Evolutionary conservation across 2,329 filamentous ascomycete species (phyloP).

Genomic region (Fusarium sp.): DNA sequence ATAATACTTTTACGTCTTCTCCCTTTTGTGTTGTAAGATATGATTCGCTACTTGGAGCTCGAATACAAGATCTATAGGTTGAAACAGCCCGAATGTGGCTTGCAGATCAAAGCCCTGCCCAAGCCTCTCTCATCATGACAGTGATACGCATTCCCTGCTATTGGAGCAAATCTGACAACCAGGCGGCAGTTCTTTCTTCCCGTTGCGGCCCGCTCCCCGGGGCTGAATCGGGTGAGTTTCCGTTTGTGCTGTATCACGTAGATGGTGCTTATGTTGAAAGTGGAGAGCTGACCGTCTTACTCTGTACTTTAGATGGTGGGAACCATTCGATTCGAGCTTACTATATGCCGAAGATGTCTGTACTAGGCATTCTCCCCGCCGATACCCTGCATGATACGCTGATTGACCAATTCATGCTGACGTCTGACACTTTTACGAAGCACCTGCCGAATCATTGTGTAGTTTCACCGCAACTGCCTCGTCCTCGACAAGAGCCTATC

Average conservation of each 20-base stretch:
- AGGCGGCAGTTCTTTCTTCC: constrained; percentile 27
- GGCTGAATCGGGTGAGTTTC: constrained; percentile 22
- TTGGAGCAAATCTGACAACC: constrained; percentile 13
- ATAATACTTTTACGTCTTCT: constrained; percentile 34
- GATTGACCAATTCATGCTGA: constrained; percentile 8
- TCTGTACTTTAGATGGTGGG: neutral
- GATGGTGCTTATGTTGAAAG: constrained; percentile 6
- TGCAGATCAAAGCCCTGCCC: constrained; percentile 33
- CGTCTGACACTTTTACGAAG: constrained; percentile 6
- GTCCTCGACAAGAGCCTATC: constrained; percentile 27
- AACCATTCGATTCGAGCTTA: constrained; percentile 2
- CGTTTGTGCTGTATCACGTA: constrained; percentile 20
- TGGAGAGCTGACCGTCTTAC: constrained; percentile 21
- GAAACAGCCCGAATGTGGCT: constrained; percentile 26
- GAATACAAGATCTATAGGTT: constrained; percentile 26
- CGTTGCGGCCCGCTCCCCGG: constrained; percentile 24
- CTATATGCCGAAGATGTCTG: constrained; percentile 12
- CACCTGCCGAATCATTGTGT: constrained; percentile 5
- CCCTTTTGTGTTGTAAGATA: constrained; percentile 39
- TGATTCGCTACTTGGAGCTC: constrained; percentile 31
- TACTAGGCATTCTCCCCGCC: neutral
- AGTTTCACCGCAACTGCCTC: constrained; percentile 34
- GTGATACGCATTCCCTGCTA: constrained; percentile 6
- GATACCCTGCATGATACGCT: neutral
- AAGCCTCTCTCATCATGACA: constrained; percentile 27